Evolutionary conservation across 1,284 basidiomycete genomes (phyloP), one percentile per base, ranked within the genome.

Genomic region (Bondarzewia mesenterica): DNA sequence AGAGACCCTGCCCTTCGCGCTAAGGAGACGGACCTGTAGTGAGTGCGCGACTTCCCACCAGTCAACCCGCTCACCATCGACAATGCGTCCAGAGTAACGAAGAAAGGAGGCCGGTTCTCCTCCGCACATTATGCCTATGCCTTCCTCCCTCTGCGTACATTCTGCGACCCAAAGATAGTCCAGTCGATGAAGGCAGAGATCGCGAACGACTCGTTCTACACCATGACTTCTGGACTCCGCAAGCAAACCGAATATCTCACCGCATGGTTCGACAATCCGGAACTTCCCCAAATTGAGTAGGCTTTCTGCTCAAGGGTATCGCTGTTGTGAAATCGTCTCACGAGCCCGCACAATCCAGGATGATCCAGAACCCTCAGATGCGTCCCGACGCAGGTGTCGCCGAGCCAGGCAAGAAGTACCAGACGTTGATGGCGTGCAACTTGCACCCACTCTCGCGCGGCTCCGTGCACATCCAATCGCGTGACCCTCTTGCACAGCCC

Each of bases 361-460:
- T 32, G 29, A 32, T 32, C 29, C 29, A 32, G 29, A 32, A n/a
- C 29, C 29, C 29, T 2, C 12, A 10, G 29, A 32, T 32, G 29
- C n/a, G 10, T n/a, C 29, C 29, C 29, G 29, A n/a, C 29, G 29
- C 29, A n/a, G 29, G 29, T n/a, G 29, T n/a, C 12, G n/a, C 15
- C 18, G 39, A 45, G 44, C 32, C 38, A 27, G 41, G 27, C 12
- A 36, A 21, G 26, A 46, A 44, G 6, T 57, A 53, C 42, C 51
- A 49, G 29, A 47, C 54, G n/a, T 36, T 57, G 18, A 27, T 51
- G n/a, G 27, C 50, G 12, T 47, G 52, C 25, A 29, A 53, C 26
- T 41, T 55, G 41, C 51, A 54, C 20, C 54, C 57, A 0, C 48
- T 57, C 29, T 56, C 57, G 16, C 52, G 52, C 7, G 57, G 57